A percentile compares a stretch with the other conserved stretches of the same genome.
Evolutionary conservation across 2,329 filamentous ascomycete genomes (phyloP).

Genomic region (Cercospora sp.): DNA sequence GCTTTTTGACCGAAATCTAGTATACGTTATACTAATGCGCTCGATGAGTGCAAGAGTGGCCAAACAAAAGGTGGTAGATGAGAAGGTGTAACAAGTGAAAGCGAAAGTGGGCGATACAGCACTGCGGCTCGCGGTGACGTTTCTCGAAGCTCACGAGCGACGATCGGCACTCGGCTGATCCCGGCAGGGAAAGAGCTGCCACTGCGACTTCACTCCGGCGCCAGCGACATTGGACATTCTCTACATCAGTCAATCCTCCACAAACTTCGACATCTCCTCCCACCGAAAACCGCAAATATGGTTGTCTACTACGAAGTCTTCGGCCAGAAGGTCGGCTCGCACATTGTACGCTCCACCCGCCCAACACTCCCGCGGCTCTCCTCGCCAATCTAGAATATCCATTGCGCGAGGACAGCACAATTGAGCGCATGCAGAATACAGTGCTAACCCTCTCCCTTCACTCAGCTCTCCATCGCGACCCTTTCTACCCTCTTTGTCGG

Average conservation of each 20-base stretch:
- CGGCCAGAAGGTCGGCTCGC: slow-evolving; percentile 57
- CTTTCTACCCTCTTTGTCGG: slow-evolving; percentile 52
- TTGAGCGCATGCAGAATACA: background rate
- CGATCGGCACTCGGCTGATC: slow-evolving; percentile 4
- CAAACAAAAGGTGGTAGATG: background rate
- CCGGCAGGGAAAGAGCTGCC: slow-evolving; percentile 15
- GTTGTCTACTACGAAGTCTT: slow-evolving; percentile 55
- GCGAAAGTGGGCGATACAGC: background rate
- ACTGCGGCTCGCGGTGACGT: slow-evolving; percentile 11
- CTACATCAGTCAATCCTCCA: slow-evolving; percentile 13
- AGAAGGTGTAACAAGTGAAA: background rate
- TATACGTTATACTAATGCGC: background rate
- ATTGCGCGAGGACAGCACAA: background rate
- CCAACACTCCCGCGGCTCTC: slow-evolving; percentile 1
- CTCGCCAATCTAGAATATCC: background rate
- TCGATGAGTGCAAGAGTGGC: background rate
- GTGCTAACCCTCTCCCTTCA: background rate
- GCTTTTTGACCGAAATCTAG: background rate
- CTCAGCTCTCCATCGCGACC: slow-evolving; percentile 62
- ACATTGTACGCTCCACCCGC: slow-evolving; percentile 47
- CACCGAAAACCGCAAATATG: slow-evolving; percentile 41
- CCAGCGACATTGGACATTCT: slow-evolving; percentile 14
- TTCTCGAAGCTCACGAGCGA: background rate
- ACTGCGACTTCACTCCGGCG: slow-evolving; percentile 20
- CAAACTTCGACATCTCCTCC: slow-evolving; percentile 9